phyloP scores from a whole-genome alignment of 495 filamentous ascomycete species.

The Tuber aestivum region DNA sequence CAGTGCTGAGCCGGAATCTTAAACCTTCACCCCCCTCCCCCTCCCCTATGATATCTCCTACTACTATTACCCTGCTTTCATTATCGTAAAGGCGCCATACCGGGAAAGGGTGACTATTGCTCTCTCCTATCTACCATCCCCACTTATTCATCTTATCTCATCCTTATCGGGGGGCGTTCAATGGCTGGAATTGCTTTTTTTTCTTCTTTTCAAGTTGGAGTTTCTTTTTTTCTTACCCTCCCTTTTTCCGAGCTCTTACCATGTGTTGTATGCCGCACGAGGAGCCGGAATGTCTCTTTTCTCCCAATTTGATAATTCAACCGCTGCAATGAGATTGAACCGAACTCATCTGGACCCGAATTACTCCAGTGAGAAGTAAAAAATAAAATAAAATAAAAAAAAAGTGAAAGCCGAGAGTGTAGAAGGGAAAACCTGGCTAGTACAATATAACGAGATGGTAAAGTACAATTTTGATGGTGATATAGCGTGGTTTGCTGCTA shows the following conservation, averaged over 20 bases:
- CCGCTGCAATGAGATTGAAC: not conserved
- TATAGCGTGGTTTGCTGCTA: not conserved
- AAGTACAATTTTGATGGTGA: not conserved
- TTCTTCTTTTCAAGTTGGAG: not conserved
- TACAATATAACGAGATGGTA: not conserved
- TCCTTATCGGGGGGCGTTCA: conserved; percentile 1
- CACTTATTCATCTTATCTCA: not conserved
- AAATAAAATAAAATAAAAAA: not conserved
- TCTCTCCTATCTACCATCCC: not conserved
- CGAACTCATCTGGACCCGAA: not conserved
- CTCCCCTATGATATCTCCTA: not conserved
- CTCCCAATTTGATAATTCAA: not conserved
- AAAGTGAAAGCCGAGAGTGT: not conserved
- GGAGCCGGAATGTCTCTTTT: conserved; percentile 10
- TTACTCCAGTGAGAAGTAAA: not conserved
- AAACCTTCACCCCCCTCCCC: too few species aligned
- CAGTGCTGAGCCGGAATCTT: not conserved
- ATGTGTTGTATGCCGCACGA: conserved; percentile 14
- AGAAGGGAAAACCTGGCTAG: not conserved
- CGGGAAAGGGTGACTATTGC: not conserved
- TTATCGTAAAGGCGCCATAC: not conserved
- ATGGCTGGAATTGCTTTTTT: not conserved
- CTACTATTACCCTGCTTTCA: conserved; percentile 3
- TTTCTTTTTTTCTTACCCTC: not conserved
- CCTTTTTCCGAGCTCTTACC: not conserved